Evolutionary conservation across 208 protist genomes (phyloP), one percentile per base, ranked within the genome.

Genomic region (Acanthamoeba lenticulata): DNA sequence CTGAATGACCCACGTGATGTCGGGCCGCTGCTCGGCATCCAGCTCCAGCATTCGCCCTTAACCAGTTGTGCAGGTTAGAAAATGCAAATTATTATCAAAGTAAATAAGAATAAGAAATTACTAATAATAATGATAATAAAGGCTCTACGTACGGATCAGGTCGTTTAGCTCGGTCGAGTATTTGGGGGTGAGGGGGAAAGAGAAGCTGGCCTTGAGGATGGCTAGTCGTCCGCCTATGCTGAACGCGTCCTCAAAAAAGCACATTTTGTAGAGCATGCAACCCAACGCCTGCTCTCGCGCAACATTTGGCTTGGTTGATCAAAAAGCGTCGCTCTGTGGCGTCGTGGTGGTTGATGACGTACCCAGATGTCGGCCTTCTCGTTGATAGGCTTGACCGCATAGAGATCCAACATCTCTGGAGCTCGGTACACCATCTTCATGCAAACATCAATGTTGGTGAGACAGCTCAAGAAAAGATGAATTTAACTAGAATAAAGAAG

Each of bases 231-330:
- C 88, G 29, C 88, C 88, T 36, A 79, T 40, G 62, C 62, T 77
- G 47, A 92, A 92, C n/a, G 88, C 88, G n/a, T 92, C 88, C 65
- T 92, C 88, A 67, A 92, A 92, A 38, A 79, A 92, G 29, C 88
- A 92, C 88, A 92, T 69, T 36, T 77, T 92, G 88, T 92, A 92
- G 15, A 92, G 52, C 62, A 92, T 79, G 40, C 88, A 92, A 7
- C 88, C 88, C 88, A 92, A 45, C 36, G 88, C 88, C 88, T 92
- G n/a, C 9, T 17, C 27, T 19, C 13, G n/a, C 42, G 38, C 19
- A 55, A 52, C 45, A 5, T 62, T 21, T 7, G n/a, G n/a, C n/a
- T 34, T 7, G n/a, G 34, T 69, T 69, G n/a, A 69, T 65, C 19
- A 65, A 24, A 65, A 69, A 69, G 34, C 4, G 6, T 27, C n/a